phyloP scores from a whole-genome alignment of 2,329 filamentous ascomycete genomes.

The Pseudopithomyces chartarum region DNA sequence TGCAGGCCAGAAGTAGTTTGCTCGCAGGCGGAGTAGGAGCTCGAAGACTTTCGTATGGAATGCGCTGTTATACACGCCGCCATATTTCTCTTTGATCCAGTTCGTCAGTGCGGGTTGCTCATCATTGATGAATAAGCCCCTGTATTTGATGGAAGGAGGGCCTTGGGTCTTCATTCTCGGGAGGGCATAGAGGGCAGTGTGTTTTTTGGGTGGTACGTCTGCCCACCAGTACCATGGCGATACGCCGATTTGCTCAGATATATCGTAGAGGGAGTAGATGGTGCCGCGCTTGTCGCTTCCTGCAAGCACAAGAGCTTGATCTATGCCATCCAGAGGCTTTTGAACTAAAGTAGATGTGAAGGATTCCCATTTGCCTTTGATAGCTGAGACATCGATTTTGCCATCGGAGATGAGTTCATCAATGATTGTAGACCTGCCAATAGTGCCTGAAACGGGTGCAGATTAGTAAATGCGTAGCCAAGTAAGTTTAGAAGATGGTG shows the following conservation, averaged over 20 bases:
- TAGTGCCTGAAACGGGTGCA: conserved; percentile 45
- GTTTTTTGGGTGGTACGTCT: conserved; percentile 60
- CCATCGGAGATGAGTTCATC: conserved; percentile 58
- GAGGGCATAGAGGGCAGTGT: conserved; percentile 60
- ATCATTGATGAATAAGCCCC: conserved; percentile 72
- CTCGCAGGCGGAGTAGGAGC: conserved; percentile 68
- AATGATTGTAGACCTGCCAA: conserved; percentile 65
- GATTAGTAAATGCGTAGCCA: neutral
- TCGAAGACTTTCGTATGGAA: conserved; percentile 73
- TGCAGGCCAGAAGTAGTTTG: conserved; percentile 76
- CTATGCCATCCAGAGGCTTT: conserved; percentile 59
- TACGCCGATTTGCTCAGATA: conserved; percentile 73
- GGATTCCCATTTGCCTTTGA: conserved; percentile 69
- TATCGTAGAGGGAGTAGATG: conserved; percentile 70
- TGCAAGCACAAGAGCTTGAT: conserved; percentile 65
- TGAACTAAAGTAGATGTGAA: conserved; percentile 64
- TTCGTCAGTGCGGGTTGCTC: conserved; percentile 68
- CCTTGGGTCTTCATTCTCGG: conserved; percentile 58
- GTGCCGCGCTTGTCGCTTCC: conserved; percentile 67
- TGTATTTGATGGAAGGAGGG: conserved; percentile 66
- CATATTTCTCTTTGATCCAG: conserved; percentile 62
- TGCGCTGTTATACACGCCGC: conserved; percentile 54
- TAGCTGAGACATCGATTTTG: conserved; percentile 61
- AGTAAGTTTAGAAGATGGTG: neutral
- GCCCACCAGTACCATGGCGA: conserved; percentile 72